Base-by-base conservation (phyloP, 306 rosid genomes). In the Cucumis cinereus region DNA sequence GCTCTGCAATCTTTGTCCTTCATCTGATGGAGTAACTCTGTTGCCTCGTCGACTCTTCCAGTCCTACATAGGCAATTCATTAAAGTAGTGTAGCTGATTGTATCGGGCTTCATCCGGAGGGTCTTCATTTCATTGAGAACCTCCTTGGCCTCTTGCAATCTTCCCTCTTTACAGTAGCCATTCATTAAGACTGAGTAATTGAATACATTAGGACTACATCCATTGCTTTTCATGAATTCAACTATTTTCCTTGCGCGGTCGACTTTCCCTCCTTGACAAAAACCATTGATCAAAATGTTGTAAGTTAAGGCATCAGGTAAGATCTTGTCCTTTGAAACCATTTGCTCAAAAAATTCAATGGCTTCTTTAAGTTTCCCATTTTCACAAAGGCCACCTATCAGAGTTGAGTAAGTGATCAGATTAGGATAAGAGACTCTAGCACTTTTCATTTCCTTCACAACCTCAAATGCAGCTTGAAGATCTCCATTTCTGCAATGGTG, bases 401-500 rank as follows among this genome's bases (percentile, higher is more conserved):
- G 82, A 77, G 98, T 93, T 19, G 98, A 90, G 81, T 90, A 91
- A 0, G 97, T 93, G 81, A 93, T 79, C 79, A 88, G 50, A 75
- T 93, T 88, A 50, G 98, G 98, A 81, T 79, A 82, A 23, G 96
- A 91, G 4, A 83, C 80, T 70, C 73, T 79, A 1, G 87, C 82
- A 69, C 56, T 82, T 74, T 85, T 89, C 98, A 93, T 91, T 86
- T 90, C 91, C 35, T 82, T 62, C 2, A 90, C 86, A 82, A 93
- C 91, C 77, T 87, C 89, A 77, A 93, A 88, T 69, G 97, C 94
- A 54, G 91, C 90, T 19, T 87, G 89, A 78, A 90, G 77, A 84
- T 93, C 88, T 71, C 96, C 90, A 36, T 79, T 87, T 74, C 80
- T 91, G 85, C 97, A 91, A 68, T 93, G 94, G 85, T 90, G 89